Conservation (phyloP, 2,329 filamentous ascomycete genomes). For the Diplocarpon mali region DNA sequence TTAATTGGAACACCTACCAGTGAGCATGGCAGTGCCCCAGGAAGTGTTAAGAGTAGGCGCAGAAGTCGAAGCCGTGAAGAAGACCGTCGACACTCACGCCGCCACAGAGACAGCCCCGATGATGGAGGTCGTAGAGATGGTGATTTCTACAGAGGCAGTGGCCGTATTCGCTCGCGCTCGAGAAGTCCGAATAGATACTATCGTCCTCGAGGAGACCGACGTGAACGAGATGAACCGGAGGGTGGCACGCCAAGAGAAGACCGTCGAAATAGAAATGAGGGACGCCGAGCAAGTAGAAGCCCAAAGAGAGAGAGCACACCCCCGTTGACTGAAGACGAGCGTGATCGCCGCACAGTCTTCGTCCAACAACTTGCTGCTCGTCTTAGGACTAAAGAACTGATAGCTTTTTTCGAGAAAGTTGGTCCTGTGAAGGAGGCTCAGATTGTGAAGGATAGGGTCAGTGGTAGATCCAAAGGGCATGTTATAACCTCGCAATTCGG, state of each 20-base stretch:
- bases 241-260: conserved; percentile 33
- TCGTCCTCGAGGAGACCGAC: conserved; percentile 35
- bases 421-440: conserved; percentile 93
- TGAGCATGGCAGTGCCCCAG: conserved; percentile 59
- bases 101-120: conserved; percentile 48
- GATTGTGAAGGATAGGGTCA: conserved; percentile 96
- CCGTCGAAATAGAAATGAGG: conserved; percentile 31
- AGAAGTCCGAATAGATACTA: conserved; percentile 57
- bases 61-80: conserved; percentile 70
- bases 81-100: conserved; percentile 62
- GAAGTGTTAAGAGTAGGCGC: conserved; percentile 67
- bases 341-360: conserved; percentile 92
- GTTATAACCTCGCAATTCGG: conserved; percentile 24
- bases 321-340: conserved; percentile 84
- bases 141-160: conserved; percentile 59
- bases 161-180: conserved; percentile 57
- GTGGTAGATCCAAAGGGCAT: conserved; percentile 93
- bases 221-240: conserved; percentile 43
- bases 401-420: conserved; percentile 90
- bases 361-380: conserved; percentile 96
- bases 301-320: conserved; percentile 45
- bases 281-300: conserved; percentile 30
- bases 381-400: conserved; percentile 82
- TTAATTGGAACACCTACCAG: conserved; percentile 59
- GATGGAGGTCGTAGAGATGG: conserved; percentile 39